Conservation (phyloP, 73 alveolate species). For the Breviolum minutum region DNA sequence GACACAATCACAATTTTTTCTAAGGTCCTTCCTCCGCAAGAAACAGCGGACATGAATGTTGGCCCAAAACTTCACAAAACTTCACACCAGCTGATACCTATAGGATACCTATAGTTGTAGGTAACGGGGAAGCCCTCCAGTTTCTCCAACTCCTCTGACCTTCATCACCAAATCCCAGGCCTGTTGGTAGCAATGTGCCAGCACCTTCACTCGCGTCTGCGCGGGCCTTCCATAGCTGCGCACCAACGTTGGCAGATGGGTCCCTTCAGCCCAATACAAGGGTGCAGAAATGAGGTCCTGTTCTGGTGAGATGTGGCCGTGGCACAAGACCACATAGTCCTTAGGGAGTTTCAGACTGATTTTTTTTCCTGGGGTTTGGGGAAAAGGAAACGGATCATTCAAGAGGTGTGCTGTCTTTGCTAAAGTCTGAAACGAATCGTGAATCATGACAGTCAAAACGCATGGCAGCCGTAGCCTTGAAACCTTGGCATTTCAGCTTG, state of each 20-base stretch:
- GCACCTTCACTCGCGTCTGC: background rate
- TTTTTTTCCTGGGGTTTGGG: too few species aligned
- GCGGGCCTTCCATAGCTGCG: slow-evolving; percentile 20
- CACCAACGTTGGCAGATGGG: slow-evolving; percentile 28
- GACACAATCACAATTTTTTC: background rate
- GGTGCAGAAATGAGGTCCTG: background rate
- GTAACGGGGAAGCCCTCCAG: background rate
- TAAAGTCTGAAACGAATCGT: too few species aligned
- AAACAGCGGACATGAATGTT: background rate
- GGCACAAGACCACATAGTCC: slow-evolving; percentile 48
- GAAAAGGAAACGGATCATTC: too few species aligned
- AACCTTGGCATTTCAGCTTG: background rate
- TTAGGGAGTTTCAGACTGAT: background rate
- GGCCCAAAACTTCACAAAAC: background rate
- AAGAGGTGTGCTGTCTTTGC: too few species aligned
- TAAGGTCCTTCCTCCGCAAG: background rate
- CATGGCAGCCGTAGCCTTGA: background rate
- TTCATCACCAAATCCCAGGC: background rate
- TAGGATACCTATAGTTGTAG: background rate
- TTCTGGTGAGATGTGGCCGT: background rate
- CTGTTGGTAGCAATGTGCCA: background rate
- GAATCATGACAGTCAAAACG: too few species aligned
- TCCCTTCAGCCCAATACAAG: slow-evolving; percentile 1
- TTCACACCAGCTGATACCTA: too few species aligned
- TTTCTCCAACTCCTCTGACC: background rate